Conservation (phyloP, 2,329 filamentous ascomycete genomes). For the Huntiella savannae region DNA sequence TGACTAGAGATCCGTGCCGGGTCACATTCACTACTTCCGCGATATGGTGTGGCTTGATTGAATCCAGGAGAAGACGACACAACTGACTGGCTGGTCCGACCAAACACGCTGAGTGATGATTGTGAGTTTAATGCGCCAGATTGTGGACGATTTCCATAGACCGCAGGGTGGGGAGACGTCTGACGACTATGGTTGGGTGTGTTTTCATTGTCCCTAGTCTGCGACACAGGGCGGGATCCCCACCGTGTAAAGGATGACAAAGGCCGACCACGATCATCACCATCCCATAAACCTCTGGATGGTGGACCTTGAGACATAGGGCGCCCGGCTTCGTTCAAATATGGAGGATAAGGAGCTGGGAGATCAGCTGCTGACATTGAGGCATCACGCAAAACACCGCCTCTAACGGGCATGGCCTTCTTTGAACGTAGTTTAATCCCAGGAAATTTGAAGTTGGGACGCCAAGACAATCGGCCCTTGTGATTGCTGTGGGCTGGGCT, state of each 20-base stretch:
- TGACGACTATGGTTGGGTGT: conserved; percentile 1
- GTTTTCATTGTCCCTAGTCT: background rate
- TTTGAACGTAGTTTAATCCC: background rate
- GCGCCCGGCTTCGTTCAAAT: background rate
- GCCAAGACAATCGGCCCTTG: conserved; percentile 6
- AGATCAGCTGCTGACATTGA: conserved; percentile 1
- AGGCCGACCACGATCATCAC: conserved; percentile 1
- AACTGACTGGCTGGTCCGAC: background rate
- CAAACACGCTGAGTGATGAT: background rate
- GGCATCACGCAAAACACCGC: conserved; percentile 3
- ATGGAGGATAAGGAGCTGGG: background rate
- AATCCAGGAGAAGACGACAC: background rate
- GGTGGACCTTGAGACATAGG: conserved; percentile 4
- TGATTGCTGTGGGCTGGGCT: background rate
- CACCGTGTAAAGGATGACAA: conserved; percentile 1
- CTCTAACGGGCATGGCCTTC: background rate
- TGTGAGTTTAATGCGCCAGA: conserved; percentile 2
- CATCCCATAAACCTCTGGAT: conserved; percentile 6
- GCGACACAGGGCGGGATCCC: background rate
- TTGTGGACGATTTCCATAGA: conserved; percentile 1
- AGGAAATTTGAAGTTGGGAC: conserved; percentile 4
- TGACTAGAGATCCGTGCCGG: conserved; percentile 2
- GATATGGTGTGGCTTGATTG: background rate
- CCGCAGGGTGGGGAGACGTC: conserved; percentile 3
- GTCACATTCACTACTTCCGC: background rate